Evolutionary conservation across 768 basidiomycete genomes (phyloP).

Genomic region (Hypholoma fasciculare): DNA sequence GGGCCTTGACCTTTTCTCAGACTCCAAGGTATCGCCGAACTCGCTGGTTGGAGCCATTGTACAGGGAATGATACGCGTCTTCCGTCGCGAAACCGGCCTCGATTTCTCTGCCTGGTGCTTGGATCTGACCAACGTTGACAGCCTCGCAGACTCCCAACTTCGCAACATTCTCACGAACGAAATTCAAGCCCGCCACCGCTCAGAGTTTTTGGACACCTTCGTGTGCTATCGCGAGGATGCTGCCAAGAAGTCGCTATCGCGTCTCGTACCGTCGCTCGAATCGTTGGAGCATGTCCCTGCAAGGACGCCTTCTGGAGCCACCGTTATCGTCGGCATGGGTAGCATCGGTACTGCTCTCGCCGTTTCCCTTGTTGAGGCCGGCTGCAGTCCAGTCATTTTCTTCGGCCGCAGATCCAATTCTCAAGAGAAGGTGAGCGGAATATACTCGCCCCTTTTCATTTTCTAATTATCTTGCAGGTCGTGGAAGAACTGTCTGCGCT

Average conservation of each 20-base stretch:
- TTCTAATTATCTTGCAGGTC: conserved; percentile 13
- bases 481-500: conserved; percentile 16
- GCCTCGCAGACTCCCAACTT: conserved; percentile 5
- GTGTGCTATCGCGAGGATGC: conserved; percentile 22
- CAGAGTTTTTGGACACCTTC: conserved; percentile 16
- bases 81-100: conserved; percentile 26
- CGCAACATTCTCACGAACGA: conserved; percentile 13
- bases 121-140: conserved; percentile 20
- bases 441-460: not conserved
- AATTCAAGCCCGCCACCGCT: conserved; percentile 18
- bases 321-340: conserved; percentile 34
- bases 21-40: conserved; percentile 13
- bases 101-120: conserved; percentile 25
- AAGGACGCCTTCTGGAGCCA: conserved; percentile 19
- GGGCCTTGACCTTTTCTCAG: conserved; percentile 21
- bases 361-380: conserved; percentile 22
- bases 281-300: conserved; percentile 12
- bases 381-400: conserved; percentile 23
- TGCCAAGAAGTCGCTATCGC: conserved; percentile 16
- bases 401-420: conserved; percentile 22
- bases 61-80: conserved; percentile 31
- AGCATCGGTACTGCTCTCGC: conserved; percentile 28
- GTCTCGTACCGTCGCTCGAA: conserved; percentile 25
- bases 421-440: conserved; percentile 17
- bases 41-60: conserved; percentile 23